phyloP scores from a whole-genome alignment of 805 yeast genomes.

The Candida ulmi region DNA sequence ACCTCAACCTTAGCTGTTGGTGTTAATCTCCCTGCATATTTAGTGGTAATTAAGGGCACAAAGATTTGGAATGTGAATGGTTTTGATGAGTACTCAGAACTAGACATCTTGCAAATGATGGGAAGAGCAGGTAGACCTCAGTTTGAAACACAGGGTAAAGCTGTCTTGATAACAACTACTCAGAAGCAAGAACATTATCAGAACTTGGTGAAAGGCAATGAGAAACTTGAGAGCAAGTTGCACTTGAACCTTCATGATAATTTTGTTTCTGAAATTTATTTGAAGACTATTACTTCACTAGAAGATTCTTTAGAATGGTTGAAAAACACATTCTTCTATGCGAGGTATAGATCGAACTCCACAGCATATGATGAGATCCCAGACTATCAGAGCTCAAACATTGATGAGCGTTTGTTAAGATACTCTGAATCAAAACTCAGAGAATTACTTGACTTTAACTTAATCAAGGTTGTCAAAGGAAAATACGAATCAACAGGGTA shows the following conservation, averaged over 20 bases:
- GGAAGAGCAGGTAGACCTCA: constrained; percentile 64
- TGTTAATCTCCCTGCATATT: constrained; percentile 54
- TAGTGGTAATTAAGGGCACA: constrained; percentile 58
- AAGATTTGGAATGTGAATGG: constrained; percentile 49
- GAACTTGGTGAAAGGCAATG: constrained; percentile 35
- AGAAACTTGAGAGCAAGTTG: constrained; percentile 41
- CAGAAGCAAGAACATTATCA: constrained; percentile 33
- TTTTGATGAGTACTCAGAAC: constrained; percentile 46
- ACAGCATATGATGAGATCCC: constrained; percentile 31
- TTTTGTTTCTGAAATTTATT: constrained; percentile 38
- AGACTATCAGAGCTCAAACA: constrained; percentile 13
- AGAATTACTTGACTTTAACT: constrained; percentile 25
- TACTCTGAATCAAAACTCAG: constrained; percentile 30
- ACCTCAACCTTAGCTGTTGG: constrained; percentile 61
- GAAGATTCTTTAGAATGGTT: constrained; percentile 42
- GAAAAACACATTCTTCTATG: constrained; percentile 43
- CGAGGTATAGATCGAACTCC: constrained; percentile 36
- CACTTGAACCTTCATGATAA: constrained; percentile 35
- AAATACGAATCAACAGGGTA: constrained; percentile 29
- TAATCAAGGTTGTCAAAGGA: constrained; percentile 21
- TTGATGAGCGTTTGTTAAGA: constrained; percentile 27
- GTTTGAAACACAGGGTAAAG: constrained; percentile 42
- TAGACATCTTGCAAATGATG: constrained; percentile 57
- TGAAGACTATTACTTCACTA: constrained; percentile 32
- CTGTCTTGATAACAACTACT: constrained; percentile 41